phyloP scores from a whole-genome alignment of 176 grass and related monocot species.

The Zizania latifolia region DNA sequence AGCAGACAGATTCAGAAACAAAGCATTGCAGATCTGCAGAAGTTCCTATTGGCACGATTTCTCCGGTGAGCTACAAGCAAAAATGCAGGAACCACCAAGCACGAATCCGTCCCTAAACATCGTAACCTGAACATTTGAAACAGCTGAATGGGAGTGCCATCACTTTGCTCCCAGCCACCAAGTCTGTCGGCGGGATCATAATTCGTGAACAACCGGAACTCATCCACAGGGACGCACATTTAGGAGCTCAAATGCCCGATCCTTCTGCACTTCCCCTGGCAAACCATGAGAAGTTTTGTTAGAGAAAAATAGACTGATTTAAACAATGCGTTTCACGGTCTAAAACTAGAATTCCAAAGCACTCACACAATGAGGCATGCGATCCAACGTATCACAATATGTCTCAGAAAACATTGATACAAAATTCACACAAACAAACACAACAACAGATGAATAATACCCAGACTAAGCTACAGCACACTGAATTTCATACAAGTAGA shows the following conservation, averaged over 20 bases:
- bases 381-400: not conserved
- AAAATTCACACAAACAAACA: not conserved
- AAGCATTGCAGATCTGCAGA: not conserved
- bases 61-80: not conserved
- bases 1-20: not conserved
- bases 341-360: not conserved
- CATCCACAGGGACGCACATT: slow-evolving; percentile 55
- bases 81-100: not conserved
- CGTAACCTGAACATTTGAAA: too few species aligned
- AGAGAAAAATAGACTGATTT: not conserved
- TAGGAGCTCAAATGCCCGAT: slow-evolving; percentile 56
- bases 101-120: not conserved
- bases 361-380: not conserved
- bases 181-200: slow-evolving; percentile 60
- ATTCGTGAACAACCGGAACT: slow-evolving; percentile 69
- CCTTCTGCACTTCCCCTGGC: slow-evolving; percentile 71
- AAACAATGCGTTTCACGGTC: not conserved
- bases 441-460: not conserved
- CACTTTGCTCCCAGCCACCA: slow-evolving; percentile 62
- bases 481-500: not conserved
- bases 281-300: not conserved
- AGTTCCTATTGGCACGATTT: not conserved
- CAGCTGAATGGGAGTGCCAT: too few species aligned
- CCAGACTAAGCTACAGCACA: not conserved
- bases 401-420: not conserved